Evolutionary conservation across 208 protist genomes (phyloP), one percentile per base, ranked within the genome.

Genomic region (Leptomonas pyrrhocoris): DNA sequence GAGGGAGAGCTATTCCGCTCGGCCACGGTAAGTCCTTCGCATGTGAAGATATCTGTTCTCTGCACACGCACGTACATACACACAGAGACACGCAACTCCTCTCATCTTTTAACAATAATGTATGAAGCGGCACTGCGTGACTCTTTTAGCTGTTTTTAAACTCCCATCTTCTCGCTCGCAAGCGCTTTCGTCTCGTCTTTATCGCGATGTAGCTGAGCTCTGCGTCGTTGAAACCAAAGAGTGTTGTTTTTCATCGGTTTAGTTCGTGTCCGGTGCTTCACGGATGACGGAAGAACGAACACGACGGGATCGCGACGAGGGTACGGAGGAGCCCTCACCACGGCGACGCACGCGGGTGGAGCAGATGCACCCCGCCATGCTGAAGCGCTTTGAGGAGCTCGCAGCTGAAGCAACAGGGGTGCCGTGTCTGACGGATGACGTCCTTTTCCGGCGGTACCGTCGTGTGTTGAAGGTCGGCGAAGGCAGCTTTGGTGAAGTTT

Each of bases 401-500:
- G 71, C 71, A 6, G 36, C 18, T 0, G 8, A 34, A 11, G 40
- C 48, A 40, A 15, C 42, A 21, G 55, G 28, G 8, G 43, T 19
- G 34, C 42, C 63, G 11, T 65, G 25, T 28, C 25, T 77, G 25
- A 54, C 71, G 0, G 49, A 34, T 6, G 71, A 70, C 23, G 60
- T 56, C 0, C 75, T 94, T 0, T 78, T 84, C 25, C 56, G 60
- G 13, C 81, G 92, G 13, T 96, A 91, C 65, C 79, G 77, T 28
- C 69, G 84, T 13, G 66, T 93, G 27, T 51, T 91, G 53, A 96
- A 94, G 60, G 84, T 96, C 27, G 92, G 92, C 21, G 89, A 94
- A 55, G 92, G 92, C 48, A 93, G 79, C 54, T 96, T 94, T 74
- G 92, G 92, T 0, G 84, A 94, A 53, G 92, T 96, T 11, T 92